A percentile compares a stretch with the other conserved stretches of the same genome.
phyloP scores from a whole-genome alignment of 805 yeast genomes.

The Cyberlindnera nakhonratchasimensis region DNA sequence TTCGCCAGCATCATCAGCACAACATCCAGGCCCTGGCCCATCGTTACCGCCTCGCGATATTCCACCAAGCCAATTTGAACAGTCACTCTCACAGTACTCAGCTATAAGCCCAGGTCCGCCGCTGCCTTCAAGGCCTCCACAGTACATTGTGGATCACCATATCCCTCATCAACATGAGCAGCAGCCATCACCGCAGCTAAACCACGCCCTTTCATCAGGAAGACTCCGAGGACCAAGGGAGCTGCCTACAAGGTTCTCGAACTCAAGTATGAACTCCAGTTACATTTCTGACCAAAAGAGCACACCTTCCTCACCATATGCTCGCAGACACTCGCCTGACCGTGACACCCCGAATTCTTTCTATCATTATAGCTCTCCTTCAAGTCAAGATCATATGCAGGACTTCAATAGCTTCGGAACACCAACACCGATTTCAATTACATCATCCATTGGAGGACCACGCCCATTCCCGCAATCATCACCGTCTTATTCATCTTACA shows the following conservation, averaged over 20 bases:
- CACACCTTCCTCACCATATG: neutral
- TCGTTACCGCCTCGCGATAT: conserved; percentile 2
- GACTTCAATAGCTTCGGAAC: neutral
- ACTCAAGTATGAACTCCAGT: conserved; percentile 10
- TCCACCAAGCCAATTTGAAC: neutral
- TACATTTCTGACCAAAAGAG: conserved; percentile 1
- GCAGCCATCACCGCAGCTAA: neutral
- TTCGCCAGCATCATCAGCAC: neutral
- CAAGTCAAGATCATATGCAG: neutral
- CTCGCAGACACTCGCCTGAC: conserved; percentile 7
- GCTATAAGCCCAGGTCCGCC: conserved; percentile 19
- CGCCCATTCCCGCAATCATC: conserved; percentile 11
- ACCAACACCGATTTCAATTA: neutral
- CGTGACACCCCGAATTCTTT: neutral
- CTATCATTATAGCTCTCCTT: conserved; percentile 4
- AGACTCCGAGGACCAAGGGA: conserved; percentile 25
- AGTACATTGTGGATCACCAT: conserved; percentile 21
- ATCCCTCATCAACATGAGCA: conserved; percentile 4
- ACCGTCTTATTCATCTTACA: conserved; percentile 3
- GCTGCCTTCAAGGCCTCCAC: conserved; percentile 23
- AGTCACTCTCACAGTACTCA: neutral
- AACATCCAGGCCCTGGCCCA: neutral
- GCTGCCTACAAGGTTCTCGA: conserved; percentile 19
- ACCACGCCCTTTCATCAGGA: conserved; percentile 3
- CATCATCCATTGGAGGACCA: conserved; percentile 10